Evolutionary conservation across 1,284 basidiomycete species (phyloP).

Genomic region (Amanita bisporigera): DNA sequence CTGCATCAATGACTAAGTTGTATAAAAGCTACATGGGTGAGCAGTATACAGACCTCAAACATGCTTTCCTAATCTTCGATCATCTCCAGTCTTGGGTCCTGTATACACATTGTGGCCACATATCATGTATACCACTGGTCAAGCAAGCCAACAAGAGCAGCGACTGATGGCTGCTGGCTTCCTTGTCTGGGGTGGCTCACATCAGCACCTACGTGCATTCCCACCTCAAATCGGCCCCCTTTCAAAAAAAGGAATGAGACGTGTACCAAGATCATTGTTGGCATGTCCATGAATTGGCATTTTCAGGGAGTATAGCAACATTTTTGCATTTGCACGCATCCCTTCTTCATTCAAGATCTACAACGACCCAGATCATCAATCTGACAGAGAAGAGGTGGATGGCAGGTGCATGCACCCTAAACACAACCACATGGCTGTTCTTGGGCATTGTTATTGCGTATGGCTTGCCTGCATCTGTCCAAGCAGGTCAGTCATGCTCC

Average conservation of each 20-base stretch:
- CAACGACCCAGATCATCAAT: not conserved
- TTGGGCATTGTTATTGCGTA: not conserved
- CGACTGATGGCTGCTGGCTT: conserved; percentile 44
- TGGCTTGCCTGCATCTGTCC: not conserved
- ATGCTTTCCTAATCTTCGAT: conserved; percentile 54
- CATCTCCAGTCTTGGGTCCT: conserved; percentile 54
- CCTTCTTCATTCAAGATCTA: conserved; percentile 10
- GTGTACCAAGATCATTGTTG: conserved; percentile 48
- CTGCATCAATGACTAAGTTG: not conserved
- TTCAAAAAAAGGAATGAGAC: not conserved
- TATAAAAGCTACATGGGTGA: not conserved
- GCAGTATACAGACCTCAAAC: conserved; percentile 39
- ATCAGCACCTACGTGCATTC: conserved; percentile 43
- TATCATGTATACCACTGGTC: conserved; percentile 38
- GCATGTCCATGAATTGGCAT: conserved; percentile 33
- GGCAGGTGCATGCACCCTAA: not conserved
- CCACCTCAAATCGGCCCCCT: not conserved
- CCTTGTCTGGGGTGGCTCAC: conserved; percentile 50
- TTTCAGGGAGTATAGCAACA: conserved; percentile 43
- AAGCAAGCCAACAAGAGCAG: conserved; percentile 44
- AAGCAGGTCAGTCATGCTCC: not conserved
- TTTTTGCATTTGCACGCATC: conserved; percentile 14
- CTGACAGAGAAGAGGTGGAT: not conserved
- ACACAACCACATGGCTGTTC: not conserved
- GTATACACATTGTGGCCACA: conserved; percentile 48